Evolutionary conservation across 2,329 filamentous ascomycete genomes (phyloP), one percentile per base, ranked within the genome.

Genomic region (Aspergillus pseudoglaucus): DNA sequence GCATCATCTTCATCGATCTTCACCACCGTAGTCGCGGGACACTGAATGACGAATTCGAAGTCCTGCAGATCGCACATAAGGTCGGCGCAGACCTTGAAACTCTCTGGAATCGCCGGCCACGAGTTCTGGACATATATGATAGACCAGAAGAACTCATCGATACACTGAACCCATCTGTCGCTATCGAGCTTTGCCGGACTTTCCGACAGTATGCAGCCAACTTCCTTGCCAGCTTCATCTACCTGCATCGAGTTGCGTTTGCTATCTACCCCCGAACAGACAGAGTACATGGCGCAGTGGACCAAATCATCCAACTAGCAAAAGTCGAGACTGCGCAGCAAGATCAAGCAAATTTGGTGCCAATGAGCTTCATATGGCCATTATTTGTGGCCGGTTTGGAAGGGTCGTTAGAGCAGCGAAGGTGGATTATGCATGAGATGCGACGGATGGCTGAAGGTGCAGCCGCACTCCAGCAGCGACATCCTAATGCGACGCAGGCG

Each of bases 1-100:
- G 64, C 2, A 67, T 67, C 9, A 57, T 67, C 33, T 54, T 52
- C 37, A 65, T 68, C 25, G 64, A 68, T 48, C 55, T 68, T 15
- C 66, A 69, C 46, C 66, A 69, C 47, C 66, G 66, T 51, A 66
- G 59, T 18, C 63, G 66, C 4, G 66, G 66, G 32, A 67, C 66
- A 1, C 58, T 68, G 12, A 60, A 56, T 27, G 66, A 69, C 47
- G 66, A 69, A 50, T 67, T 64, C 23, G 66, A 68, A 48, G 66
- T 68, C 20, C 59, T 69, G 25, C 63, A 67, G 33, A 62, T 68
- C 18, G 66, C 66, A 12, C 61, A 66, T 47, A 61, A 61, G 43
- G 59, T 69, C 7, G 61, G 63, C 25, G 64, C 63, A 15, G 65
- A 68, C 41, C 61, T 69, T 4, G 61, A 66, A 46, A 50, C 55